phyloP scores from a whole-genome alignment of 1,139 yeast genomes.

The Yamadazyma diddensiae region DNA sequence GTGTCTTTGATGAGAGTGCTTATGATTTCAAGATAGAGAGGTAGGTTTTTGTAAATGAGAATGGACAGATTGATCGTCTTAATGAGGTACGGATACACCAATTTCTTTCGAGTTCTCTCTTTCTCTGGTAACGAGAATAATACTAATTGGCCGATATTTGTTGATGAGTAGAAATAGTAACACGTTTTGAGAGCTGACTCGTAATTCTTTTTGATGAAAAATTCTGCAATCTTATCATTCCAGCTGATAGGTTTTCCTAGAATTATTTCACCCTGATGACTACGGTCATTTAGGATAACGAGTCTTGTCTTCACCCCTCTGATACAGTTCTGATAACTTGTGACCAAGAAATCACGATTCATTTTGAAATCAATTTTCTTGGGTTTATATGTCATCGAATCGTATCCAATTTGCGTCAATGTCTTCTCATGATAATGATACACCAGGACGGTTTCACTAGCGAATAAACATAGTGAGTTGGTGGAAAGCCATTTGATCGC shows the following conservation, averaged over 20 bases:
- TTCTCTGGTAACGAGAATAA: constrained; percentile 55
- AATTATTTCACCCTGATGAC: constrained; percentile 13
- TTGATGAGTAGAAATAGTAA: constrained; percentile 45
- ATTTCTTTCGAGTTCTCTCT: constrained; percentile 37
- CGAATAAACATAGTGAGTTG: constrained; percentile 38
- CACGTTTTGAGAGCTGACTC: constrained; percentile 56
- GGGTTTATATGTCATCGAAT: constrained; percentile 2
- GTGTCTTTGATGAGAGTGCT: constrained; percentile 4
- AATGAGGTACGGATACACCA: constrained; percentile 54
- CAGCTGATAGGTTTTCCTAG: constrained; percentile 66
- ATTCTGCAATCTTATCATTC: constrained; percentile 61
- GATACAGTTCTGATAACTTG: constrained; percentile 15
- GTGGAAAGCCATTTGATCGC: constrained; percentile 61
- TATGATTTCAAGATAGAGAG: constrained; percentile 21
- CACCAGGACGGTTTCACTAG: constrained; percentile 9
- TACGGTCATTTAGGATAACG: constrained; percentile 17
- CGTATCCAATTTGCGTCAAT: constrained; percentile 6
- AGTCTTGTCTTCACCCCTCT: constrained; percentile 27
- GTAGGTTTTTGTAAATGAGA: constrained; percentile 23
- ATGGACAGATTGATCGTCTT: constrained; percentile 55
- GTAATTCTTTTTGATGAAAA: constrained; percentile 49
- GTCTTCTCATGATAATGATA: constrained; percentile 4
- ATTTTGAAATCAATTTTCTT: constrained; percentile 2
- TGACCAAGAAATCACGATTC: constrained; percentile 3
- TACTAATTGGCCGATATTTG: constrained; percentile 45